phyloP scores from a whole-genome alignment of 164 flowering plant species.

The Warburgia ugandensis region DNA sequence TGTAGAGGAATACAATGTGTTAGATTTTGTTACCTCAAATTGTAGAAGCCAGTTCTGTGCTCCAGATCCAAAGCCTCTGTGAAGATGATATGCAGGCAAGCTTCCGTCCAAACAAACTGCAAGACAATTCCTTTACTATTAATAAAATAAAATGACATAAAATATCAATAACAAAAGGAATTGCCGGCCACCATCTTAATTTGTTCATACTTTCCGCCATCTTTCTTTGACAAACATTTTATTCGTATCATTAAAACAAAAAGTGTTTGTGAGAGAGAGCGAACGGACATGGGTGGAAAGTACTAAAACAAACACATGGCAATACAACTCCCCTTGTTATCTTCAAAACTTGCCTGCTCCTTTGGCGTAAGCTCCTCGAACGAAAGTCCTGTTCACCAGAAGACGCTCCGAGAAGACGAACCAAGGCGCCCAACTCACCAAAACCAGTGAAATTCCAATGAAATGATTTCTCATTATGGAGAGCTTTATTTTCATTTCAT shows the following conservation, averaged over 20 bases:
- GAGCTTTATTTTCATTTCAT: neutral
- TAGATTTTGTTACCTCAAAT: conserved; percentile 73
- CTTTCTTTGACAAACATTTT: too few species aligned
- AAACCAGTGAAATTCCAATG: conserved; percentile 8
- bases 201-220: too few species aligned
- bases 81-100: conserved; percentile 79
- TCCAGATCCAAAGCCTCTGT: conserved; percentile 80
- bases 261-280: too few species aligned
- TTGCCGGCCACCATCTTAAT: too few species aligned
- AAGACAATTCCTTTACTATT: neutral
- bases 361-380: conserved; percentile 38
- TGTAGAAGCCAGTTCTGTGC: conserved; percentile 82
- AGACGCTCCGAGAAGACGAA: conserved; percentile 22
- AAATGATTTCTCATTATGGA: conserved; percentile 1
- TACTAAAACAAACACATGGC: too few species aligned
- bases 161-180: neutral
- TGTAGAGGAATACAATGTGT: too few species aligned
- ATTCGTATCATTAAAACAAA: too few species aligned
- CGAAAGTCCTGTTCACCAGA: conserved; percentile 61
- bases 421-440: conserved; percentile 25
- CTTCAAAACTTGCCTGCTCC: conserved; percentile 57
- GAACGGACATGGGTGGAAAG: too few species aligned
- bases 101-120: conserved; percentile 96
- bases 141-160: neutral
- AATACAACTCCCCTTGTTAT: too few species aligned